Conservation (phyloP, 805 yeast species). For the Candida boidinii region DNA sequence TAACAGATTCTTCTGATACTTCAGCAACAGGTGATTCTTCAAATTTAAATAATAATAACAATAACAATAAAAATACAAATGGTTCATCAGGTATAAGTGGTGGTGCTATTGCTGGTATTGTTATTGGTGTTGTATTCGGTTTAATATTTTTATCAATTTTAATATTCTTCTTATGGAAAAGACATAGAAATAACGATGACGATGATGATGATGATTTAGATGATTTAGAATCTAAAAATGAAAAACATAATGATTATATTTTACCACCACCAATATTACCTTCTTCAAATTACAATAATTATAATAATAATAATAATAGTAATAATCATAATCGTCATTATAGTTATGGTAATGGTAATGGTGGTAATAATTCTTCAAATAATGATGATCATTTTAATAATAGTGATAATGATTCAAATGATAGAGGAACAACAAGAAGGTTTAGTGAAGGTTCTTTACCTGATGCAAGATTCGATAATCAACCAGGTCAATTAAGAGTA, state of each 20-base stretch:
- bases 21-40: conserved; percentile 5
- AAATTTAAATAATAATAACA: background rate
- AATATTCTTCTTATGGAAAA: conserved; percentile 14
- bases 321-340: background rate
- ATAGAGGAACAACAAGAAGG: conserved; percentile 20
- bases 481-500: conserved; percentile 22
- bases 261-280: conserved; percentile 5
- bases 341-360: conserved; percentile 1
- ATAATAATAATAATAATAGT: background rate
- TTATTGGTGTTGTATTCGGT: conserved; percentile 23
- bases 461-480: conserved; percentile 22
- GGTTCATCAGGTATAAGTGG: too few species aligned
- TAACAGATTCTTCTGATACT: conserved; percentile 3
- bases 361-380: background rate
- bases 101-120: conserved; percentile 29
- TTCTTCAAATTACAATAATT: background rate
- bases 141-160: conserved; percentile 7
- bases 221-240: conserved; percentile 8
- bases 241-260: conserved; percentile 5
- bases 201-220: conserved; percentile 11
- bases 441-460: conserved; percentile 27
- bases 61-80: conserved; percentile 2
- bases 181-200: conserved; percentile 11
- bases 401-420: conserved; percentile 14
- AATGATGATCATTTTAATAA: background rate